A percentile compares a stretch with the other conserved stretches of the same genome.
Evolutionary conservation across 2,329 filamentous ascomycete species (phyloP).

Genomic region (Talaromyces rugulosus): DNA sequence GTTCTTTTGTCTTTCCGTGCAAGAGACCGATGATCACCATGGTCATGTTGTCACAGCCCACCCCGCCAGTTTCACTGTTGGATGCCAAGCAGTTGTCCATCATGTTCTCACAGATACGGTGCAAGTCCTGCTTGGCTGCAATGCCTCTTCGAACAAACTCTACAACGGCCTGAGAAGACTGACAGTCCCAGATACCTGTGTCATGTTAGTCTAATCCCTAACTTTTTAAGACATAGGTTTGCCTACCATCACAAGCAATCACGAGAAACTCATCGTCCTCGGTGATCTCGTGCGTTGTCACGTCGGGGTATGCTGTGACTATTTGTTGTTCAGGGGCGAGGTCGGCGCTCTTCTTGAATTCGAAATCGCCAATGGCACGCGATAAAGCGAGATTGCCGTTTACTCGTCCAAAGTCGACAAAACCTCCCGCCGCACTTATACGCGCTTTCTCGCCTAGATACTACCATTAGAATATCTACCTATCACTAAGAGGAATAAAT

Average conservation of each 20-base stretch:
- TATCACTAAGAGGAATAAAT: not conserved
- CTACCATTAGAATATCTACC: not conserved
- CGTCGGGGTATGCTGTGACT: constrained; percentile 93
- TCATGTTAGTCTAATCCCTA: constrained; percentile 15
- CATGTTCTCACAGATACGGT: constrained; percentile 98
- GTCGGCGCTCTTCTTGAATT: constrained; percentile 99
- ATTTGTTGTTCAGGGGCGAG: constrained; percentile 98
- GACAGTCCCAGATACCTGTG: constrained; percentile 97
- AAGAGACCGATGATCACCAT: constrained; percentile 89
- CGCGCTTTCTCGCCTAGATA: constrained; percentile 82
- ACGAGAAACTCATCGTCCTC: constrained; percentile 96
- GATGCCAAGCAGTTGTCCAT: constrained; percentile 99
- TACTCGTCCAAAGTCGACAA: constrained; percentile 96
- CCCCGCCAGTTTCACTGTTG: constrained; percentile 95
- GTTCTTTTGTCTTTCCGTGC: constrained; percentile 86
- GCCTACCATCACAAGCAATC: constrained; percentile 84
- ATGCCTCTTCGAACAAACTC: constrained; percentile 97
- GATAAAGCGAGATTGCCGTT: constrained; percentile 97
- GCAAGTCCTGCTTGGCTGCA: constrained; percentile 89
- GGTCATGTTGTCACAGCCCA: constrained; percentile 99
- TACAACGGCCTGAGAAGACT: constrained; percentile 93
- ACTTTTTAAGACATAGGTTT: not conserved
- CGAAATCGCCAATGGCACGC: constrained; percentile 96
- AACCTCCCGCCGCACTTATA: constrained; percentile 92
- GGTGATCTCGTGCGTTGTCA: constrained; percentile 82